phyloP scores from a whole-genome alignment of 2,329 filamentous ascomycete species.

The Phialocephala subalpina region DNA sequence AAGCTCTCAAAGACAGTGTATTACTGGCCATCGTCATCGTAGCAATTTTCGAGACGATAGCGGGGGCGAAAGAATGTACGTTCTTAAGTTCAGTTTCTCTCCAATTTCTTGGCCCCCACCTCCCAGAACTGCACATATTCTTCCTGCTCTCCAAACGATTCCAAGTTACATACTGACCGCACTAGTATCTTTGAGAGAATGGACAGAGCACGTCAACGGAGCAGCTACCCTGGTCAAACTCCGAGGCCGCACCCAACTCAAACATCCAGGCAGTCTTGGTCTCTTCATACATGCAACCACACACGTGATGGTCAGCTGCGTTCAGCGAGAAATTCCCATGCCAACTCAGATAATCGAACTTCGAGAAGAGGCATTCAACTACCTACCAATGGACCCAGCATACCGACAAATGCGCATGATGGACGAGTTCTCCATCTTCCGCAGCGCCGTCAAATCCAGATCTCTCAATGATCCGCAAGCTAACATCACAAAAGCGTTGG shows the following conservation, averaged over 20 bases:
- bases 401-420: conserved; percentile 54
- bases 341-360: conserved; percentile 56
- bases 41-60: conserved; percentile 45
- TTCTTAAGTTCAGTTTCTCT: conserved; percentile 26
- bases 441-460: conserved; percentile 23
- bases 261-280: conserved; percentile 53
- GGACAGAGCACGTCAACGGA: conserved; percentile 62
- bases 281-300: conserved; percentile 63
- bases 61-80: conserved; percentile 46
- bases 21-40: conserved; percentile 61
- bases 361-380: conserved; percentile 50
- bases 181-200: conserved; percentile 54
- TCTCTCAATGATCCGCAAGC: conserved; percentile 7
- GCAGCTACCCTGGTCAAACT: conserved; percentile 57
- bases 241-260: conserved; percentile 56
- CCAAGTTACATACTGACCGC: background rate
- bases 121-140: background rate
- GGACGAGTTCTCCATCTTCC: conserved; percentile 30
- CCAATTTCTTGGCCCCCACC: background rate
- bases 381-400: conserved; percentile 49
- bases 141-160: background rate
- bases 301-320: conserved; percentile 58
- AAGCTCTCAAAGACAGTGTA: conserved; percentile 58
- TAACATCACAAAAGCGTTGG: conserved; percentile 23
- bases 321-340: conserved; percentile 58